phyloP scores from a whole-genome alignment of 768 basidiomycete genomes.

The Galerina marginata region DNA sequence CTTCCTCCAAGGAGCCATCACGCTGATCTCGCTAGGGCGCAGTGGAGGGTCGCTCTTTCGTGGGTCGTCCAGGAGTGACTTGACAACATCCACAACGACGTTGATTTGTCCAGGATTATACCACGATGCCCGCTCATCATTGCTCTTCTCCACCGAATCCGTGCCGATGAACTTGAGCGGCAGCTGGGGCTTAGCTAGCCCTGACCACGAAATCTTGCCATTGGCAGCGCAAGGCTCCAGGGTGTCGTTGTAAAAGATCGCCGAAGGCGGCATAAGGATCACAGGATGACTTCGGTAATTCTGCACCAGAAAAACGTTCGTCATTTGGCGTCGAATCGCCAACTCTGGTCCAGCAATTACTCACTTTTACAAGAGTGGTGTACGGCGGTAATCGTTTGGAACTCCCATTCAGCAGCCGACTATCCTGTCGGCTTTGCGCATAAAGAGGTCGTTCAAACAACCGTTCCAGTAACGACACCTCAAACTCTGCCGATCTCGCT shows the following conservation, averaged over 20 bases:
- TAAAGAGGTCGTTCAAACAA: slow-evolving; percentile 51
- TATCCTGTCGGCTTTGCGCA: slow-evolving; percentile 20
- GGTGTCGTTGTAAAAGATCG: slow-evolving; percentile 57
- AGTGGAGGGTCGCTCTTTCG: slow-evolving; percentile 44
- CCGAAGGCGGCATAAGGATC: slow-evolving; percentile 59
- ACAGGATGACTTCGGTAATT: slow-evolving; percentile 58
- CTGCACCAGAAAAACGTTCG: slow-evolving; percentile 25
- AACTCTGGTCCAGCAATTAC: slow-evolving; percentile 9
- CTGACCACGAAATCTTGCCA: slow-evolving; percentile 47
- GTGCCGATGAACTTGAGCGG: slow-evolving; percentile 53
- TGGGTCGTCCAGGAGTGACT: slow-evolving; percentile 43
- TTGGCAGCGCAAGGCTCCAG: slow-evolving; percentile 51
- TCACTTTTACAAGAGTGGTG: slow-evolving; percentile 51
- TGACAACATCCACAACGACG: slow-evolving; percentile 42
- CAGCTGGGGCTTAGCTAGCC: slow-evolving; percentile 41
- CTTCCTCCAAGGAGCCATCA: slow-evolving; percentile 59
- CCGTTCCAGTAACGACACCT: slow-evolving; percentile 54
- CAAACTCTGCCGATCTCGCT: slow-evolving; percentile 49
- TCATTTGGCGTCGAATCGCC: background rate
- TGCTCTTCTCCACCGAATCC: slow-evolving; percentile 45
- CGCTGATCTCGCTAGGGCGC: slow-evolving; percentile 46
- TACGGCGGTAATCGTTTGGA: slow-evolving; percentile 35
- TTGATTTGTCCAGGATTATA: slow-evolving; percentile 54
- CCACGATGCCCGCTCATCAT: slow-evolving; percentile 59
- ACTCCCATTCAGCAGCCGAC: slow-evolving; percentile 2